Base-by-base conservation (phyloP, 1,139 yeast genomes). In the Nakaseomyces kungkrabaensis region DNA sequence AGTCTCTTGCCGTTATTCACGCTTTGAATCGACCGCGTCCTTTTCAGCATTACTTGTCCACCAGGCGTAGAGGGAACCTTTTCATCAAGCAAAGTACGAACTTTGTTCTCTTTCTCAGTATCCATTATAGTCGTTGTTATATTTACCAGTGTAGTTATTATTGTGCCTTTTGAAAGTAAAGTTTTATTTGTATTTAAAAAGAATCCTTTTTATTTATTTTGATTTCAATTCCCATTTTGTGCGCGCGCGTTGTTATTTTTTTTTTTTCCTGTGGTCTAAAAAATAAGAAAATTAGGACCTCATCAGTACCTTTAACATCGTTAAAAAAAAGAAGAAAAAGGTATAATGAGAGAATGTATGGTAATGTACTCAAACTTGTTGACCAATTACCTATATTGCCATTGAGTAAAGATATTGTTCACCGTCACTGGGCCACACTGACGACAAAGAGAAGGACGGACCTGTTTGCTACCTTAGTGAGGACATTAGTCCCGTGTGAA, bases 1-100 rank as follows among this genome's bases (percentile, higher is more conserved):
- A 32, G 43, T 11, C 26, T 46, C 44, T 44, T 46, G 49, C 45
- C 48, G 32, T 42, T 46, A 47, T 31, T 8, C n/a, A 32, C 33
- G 32, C 22, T 26, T 17, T 32, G 37, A 7, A 38, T 22, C 33
- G 34, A 58, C 36, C 42, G 53, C 53, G 49, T 61, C 58, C 48
- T 60, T 64, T 50, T 61, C 60, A 42, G 57, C 52, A 22, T 53
- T 57, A 48, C 52, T 48, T 24, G 33, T 24, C 43, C 36, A 25
- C 44, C 37, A 17, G 50, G 45, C 50, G 44, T 50, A 4, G 34
- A 38, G 40, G 51, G 31, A 27, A 27, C 34, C 25, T 27, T 41
- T 8, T 29, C 44, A 8, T 29, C 34, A n/a, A 41, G 34, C 6
- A 37, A 4, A 17, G 24, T 29, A 37, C 25, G 13, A 38, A 34